Conservation (phyloP, 306 rosid genomes). For the Ochetophila trinervis region DNA sequence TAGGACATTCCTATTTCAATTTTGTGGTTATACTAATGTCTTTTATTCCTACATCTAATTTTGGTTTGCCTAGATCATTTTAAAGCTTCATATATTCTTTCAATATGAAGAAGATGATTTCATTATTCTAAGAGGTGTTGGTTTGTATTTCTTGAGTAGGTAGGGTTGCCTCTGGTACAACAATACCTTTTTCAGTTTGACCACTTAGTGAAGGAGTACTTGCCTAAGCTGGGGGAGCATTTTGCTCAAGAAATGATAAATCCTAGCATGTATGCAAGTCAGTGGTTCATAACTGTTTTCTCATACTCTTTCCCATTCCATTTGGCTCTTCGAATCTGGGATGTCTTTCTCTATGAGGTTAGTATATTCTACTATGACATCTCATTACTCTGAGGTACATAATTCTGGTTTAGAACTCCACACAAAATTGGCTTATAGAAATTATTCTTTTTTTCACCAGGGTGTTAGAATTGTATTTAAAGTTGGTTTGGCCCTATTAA, state of each 20-base stretch:
- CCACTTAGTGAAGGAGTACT: conserved; percentile 63
- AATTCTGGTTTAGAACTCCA: conserved; percentile 16
- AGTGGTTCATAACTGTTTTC: conserved; percentile 98
- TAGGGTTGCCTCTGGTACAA: conserved; percentile 93
- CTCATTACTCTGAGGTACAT: conserved; percentile 12
- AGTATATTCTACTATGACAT: conserved; percentile 21
- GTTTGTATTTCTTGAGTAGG: conserved; percentile 39
- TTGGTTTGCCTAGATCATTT: background rate
- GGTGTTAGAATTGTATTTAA: conserved; percentile 90
- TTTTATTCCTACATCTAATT: background rate
- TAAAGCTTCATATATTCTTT: background rate
- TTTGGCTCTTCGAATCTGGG: conserved; percentile 98
- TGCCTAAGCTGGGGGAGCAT: conserved; percentile 91
- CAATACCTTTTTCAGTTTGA: conserved; percentile 89
- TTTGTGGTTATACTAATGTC: background rate
- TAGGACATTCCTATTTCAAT: background rate
- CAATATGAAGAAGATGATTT: conserved; percentile 9
- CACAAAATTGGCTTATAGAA: background rate
- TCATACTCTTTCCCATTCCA: conserved; percentile 97
- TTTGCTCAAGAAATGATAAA: conserved; percentile 81
- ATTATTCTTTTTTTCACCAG: conserved; percentile 32
- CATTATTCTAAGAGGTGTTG: conserved; percentile 11
- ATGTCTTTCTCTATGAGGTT: conserved; percentile 93
- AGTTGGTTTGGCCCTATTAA: conserved; percentile 95
- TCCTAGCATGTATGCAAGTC: conserved; percentile 99